A percentile compares a stretch with the other conserved stretches of the same genome.
phyloP scores from a whole-genome alignment of 225 moss, liverwort and hornwort species.

The Physcomitrellopsis africana region DNA sequence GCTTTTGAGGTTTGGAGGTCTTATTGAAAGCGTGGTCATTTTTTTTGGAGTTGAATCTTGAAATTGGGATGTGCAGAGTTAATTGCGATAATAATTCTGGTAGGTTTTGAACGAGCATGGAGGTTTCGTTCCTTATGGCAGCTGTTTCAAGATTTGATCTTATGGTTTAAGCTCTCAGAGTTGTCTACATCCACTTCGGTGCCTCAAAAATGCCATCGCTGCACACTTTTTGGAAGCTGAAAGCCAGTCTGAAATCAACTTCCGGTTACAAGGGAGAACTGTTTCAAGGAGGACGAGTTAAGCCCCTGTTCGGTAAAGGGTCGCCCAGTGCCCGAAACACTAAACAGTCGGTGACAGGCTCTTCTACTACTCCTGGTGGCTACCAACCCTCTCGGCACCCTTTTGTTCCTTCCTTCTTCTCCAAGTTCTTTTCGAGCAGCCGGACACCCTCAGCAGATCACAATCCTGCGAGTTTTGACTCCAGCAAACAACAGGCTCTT shows the following conservation, averaged over 20 bases:
- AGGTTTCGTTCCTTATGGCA: conserved; percentile 9
- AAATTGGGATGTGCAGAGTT: not conserved
- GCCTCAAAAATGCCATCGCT: conserved; percentile 48
- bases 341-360: not conserved
- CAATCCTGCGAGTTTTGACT: conserved; percentile 5
- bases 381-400: conserved; percentile 18
- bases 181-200: not conserved
- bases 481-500: conserved; percentile 20
- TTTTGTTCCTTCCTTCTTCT: conserved; percentile 34
- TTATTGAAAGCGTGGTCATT: not conserved
- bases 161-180: not conserved
- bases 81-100: not conserved
- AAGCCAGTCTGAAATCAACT: conserved; percentile 39
- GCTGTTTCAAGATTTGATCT: not conserved
- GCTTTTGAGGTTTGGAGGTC: too few relatives aligned
- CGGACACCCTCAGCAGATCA: conserved; percentile 16
- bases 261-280: conserved; percentile 24
- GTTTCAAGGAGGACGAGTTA: conserved; percentile 14
- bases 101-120: conserved; percentile 1
- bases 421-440: conserved; percentile 24
- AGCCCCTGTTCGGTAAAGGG: conserved; percentile 18
- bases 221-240: conserved; percentile 46
- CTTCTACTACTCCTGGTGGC: conserved; percentile 12
- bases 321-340: not conserved
- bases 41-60: not conserved